Evolutionary conservation across 257 asterid species (phyloP), one percentile per base, ranked within the genome.

Genomic region (Jacaranda mimosifolia): DNA sequence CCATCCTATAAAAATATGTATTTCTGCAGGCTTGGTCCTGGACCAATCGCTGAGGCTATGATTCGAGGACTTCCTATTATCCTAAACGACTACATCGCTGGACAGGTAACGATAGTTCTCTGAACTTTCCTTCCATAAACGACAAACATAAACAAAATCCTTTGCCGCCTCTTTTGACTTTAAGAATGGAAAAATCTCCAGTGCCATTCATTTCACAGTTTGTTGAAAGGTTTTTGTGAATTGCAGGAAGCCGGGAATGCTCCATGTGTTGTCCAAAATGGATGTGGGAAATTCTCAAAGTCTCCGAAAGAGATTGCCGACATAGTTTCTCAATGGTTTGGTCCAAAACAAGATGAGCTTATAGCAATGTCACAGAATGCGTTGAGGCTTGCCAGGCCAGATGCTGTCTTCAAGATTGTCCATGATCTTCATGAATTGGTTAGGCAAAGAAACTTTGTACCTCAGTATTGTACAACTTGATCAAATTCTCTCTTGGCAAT

Each of bases 181-280:
- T 9, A 32, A 56, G 12, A 8, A 11, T 10, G 13, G 32, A 26
- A 17, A 19, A 56, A 8, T 9, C 13, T 19, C 36, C 21, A 3
- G 4, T 53, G 18, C 9, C 18, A 8, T 56, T 56, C 1, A 52
- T 14, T 56, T 19, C 8, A 19, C 36, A 17, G 63, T 65, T 65
- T 9, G 38, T 68, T 72, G 53, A 70, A 53, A 45, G 49, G 19
- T 6, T 9, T 17, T 7, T 32, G 19, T 40, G 42, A 51, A 38
- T 64, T 85, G 75, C 93, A 96, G 99, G 99, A 96, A 87, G 99
- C 99, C 21, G 99, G 99, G 60, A 96, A 96, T 64, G 99, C 93
- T 81, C 97, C 99, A 8, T 91, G 87, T 43, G 98, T 96, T 0
- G 96, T 93, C 48, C 81, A 93, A 83, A 96, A 93, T 40, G 99